Evolutionary conservation across 176 grass and related monocot genomes (phyloP).

Genomic region (Bromus sterilis): DNA sequence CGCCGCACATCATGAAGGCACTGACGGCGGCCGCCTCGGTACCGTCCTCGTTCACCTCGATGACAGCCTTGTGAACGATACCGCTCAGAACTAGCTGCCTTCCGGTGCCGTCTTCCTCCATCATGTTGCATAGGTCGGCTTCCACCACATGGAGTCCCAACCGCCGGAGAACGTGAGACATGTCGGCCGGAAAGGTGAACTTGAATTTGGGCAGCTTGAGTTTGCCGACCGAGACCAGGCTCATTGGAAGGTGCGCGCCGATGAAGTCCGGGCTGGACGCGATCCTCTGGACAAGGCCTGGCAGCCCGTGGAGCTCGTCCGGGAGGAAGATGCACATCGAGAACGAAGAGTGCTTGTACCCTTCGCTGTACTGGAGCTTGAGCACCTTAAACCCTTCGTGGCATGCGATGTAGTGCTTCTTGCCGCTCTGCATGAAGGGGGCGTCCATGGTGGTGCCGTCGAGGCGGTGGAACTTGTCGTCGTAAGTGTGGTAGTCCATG

Average conservation of each 20-base stretch:
- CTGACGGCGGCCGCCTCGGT: background rate
- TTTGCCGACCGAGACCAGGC: background rate
- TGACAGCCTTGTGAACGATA: background rate
- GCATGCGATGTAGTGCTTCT: background rate
- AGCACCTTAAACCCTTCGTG: constrained; percentile 21
- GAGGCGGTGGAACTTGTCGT: constrained; percentile 7
- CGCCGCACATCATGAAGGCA: background rate
- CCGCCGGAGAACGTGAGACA: background rate
- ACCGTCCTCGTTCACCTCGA: background rate
- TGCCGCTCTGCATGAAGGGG: background rate
- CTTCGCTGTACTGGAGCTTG: background rate
- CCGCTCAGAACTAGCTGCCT: background rate
- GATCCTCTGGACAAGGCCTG: background rate
- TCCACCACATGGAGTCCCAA: background rate
- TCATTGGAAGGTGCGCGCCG: background rate
- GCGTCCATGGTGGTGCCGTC: background rate
- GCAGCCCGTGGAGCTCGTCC: background rate
- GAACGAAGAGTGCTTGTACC: background rate
- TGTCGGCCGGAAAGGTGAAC: background rate
- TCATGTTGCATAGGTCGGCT: background rate
- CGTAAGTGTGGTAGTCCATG: background rate
- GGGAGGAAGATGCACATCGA: constrained; percentile 29
- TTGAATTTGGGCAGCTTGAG: background rate
- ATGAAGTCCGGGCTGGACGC: background rate
- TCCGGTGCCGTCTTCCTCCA: background rate